Base-by-base conservation (phyloP, 768 basidiomycete species). In the Rhodotorula taiwanensis region DNA sequence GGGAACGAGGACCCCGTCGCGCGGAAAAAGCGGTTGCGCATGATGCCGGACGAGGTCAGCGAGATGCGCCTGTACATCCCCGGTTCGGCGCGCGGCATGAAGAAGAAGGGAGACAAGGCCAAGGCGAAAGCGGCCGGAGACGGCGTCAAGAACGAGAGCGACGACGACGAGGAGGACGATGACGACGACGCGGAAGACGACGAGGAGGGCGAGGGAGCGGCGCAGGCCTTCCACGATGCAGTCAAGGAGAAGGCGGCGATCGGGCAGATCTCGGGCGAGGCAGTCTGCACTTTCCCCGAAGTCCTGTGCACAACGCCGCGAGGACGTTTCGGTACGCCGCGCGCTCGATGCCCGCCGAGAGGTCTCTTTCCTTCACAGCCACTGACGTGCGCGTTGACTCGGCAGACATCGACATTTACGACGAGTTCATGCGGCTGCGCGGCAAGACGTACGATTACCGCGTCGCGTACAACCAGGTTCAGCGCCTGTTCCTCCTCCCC, bases 361-460 rank as follows among this genome's bases (percentile, higher is more conserved):
- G 21, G 28, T 21, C n/a, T 16, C 8, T 10, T 30, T 18, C 18
- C 13, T 13, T 14, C 43, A 21, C 9, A 16, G 5, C 10, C 39
- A 9, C 25, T 34, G 7, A 4, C 21, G 43, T 1, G 34, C 91
- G 58, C 95, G 5, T 36, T 15, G 15, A 31, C 3, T 33, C n/a
- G n/a, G 36, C 93, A 76, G 93, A 97, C 72, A 86, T 99, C 78
- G 95, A 98, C 78, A 91, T 99, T 87, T 97, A 89, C 80, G 85
- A 85, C 30, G 88, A 89, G 56, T 98, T 92, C 79, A 76, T 99
- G 73, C 86, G 95, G 47, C 78, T 98, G 36, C 86, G 92, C n/a
- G 95, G 95, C 55, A 95, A 97, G 78, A 97, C 93, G 3, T 98
- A 98, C 77, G 95, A 99, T 76, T 99, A 99, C 81, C 92, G 97